Evolutionary conservation across 2,329 filamentous ascomycete genomes (phyloP).

Genomic region (Talaromyces funiculosus): DNA sequence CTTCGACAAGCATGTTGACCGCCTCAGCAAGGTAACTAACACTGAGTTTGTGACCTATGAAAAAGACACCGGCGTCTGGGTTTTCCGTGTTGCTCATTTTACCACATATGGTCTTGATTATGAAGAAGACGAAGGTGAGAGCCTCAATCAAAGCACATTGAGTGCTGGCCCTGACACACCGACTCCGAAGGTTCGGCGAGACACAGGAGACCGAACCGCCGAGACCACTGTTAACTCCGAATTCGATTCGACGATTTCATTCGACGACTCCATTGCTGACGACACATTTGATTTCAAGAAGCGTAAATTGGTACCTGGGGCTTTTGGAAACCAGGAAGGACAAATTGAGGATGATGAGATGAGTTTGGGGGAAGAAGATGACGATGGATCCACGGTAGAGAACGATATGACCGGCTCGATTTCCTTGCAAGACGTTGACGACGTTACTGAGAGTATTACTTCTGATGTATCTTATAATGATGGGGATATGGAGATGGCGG

Average conservation of each 20-base stretch:
- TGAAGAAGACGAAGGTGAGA: conserved; percentile 54
- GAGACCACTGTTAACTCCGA: conserved; percentile 32
- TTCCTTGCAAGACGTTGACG: conserved; percentile 59
- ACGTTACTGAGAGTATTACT: conserved; percentile 48
- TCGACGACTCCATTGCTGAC: conserved; percentile 39
- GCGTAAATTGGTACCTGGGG: conserved; percentile 62
- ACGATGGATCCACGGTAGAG: conserved; percentile 81
- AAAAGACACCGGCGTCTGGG: conserved; percentile 74
- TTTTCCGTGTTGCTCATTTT: conserved; percentile 91
- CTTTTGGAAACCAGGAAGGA: conserved; percentile 60
- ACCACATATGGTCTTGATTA: conserved; percentile 90
- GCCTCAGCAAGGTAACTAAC: conserved; percentile 70
- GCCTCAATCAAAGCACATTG: conserved; percentile 47
- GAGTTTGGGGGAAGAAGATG: conserved; percentile 25
- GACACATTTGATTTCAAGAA: conserved; percentile 56
- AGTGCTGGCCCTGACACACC: conserved; percentile 48
- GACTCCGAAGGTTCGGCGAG: conserved; percentile 36
- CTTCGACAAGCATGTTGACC: conserved; percentile 72
- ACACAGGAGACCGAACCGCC: conserved; percentile 20
- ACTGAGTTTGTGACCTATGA: conserved; percentile 82
- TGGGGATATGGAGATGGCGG: conserved; percentile 76
- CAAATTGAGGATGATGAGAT: conserved; percentile 50
- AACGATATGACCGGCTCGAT: conserved; percentile 79
- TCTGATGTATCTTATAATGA: conserved; percentile 59
- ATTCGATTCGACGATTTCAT: conserved; percentile 34